Percentiles rank a stretch among this genome's conserved stretches.
phyloP scores from a whole-genome alignment of 2,329 filamentous ascomycete genomes.

The Corynespora cassiicola region DNA sequence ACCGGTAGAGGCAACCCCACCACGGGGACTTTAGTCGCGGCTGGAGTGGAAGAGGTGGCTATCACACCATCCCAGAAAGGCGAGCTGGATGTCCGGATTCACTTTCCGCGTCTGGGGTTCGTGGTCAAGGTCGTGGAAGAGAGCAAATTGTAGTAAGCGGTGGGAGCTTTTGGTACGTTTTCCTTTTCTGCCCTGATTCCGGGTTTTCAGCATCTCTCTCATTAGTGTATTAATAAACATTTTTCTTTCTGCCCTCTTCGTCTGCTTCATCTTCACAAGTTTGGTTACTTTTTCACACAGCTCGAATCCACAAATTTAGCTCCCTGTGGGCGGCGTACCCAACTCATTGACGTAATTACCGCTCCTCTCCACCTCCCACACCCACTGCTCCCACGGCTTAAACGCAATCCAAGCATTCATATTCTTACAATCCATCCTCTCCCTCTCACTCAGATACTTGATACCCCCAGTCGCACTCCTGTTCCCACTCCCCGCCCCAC shows the following conservation, averaged over 20 bases:
- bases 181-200: no score
- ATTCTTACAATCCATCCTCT: constrained; percentile 42
- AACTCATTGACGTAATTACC: constrained; percentile 41
- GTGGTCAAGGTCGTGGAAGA: constrained; percentile 30
- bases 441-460: constrained; percentile 36
- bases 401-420: constrained; percentile 36
- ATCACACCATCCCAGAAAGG: constrained; percentile 40
- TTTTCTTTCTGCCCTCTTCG: not conserved
- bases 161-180: no score
- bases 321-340: constrained; percentile 18
- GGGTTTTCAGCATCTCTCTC: no score
- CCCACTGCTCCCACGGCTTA: constrained; percentile 49
- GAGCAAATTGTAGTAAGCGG: constrained; percentile 19
- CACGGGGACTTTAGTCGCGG: constrained; percentile 40
- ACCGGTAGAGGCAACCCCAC: constrained; percentile 48
- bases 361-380: constrained; percentile 41
- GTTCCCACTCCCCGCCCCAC: no score
- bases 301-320: no score
- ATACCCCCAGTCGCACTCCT: no score
- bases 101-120: constrained; percentile 51
- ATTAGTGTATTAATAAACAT: constrained; percentile 1
- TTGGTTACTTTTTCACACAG: not conserved
- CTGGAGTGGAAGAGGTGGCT: constrained; percentile 50
- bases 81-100: constrained; percentile 42
- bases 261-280: constrained; percentile 1